These are phyloP conservation scores for Rostrohypoxylon terebratum DNA, from an alignment of 495 filamentous ascomycete genomes.

Conservation along the genomic window DNA sequence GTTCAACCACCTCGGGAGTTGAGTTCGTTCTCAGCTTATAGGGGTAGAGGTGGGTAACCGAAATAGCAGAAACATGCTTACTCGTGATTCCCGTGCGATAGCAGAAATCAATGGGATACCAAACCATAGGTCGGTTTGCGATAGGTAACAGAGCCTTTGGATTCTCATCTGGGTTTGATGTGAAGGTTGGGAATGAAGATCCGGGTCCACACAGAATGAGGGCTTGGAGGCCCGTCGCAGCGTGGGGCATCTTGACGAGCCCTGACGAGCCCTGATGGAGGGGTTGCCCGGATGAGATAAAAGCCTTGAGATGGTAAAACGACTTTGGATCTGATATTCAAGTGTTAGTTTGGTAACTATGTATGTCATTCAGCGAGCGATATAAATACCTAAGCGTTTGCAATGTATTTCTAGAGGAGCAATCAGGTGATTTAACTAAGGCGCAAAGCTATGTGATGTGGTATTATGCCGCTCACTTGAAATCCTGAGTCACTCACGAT, in stretches of 20 bases:
- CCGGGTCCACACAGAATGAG: slow-evolving; percentile 94
- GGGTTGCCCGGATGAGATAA: slow-evolving; percentile 22
- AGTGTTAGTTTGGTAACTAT: neutral
- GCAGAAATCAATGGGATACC: slow-evolving; percentile 92
- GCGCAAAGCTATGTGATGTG: neutral
- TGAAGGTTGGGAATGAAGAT: slow-evolving; percentile 90
- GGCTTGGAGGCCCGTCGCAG: slow-evolving; percentile 86
- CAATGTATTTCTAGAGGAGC: neutral
- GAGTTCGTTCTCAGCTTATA: neutral
- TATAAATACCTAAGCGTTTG: neutral
- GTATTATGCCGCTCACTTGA: slow-evolving; percentile 6
- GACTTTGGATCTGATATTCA: neutral
- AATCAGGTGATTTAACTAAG: neutral
- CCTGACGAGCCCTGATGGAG: slow-evolving; percentile 38
- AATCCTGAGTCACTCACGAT: slow-evolving; percentile 31
- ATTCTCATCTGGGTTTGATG: slow-evolving; percentile 85
- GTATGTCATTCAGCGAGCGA: neutral
- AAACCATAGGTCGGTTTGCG: slow-evolving; percentile 96
- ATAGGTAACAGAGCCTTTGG: slow-evolving; percentile 93
- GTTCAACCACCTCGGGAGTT: neutral
- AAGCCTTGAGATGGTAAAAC: neutral
- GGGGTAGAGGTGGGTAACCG: neutral
- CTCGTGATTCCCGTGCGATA: slow-evolving; percentile 85
- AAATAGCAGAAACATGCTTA: slow-evolving; percentile 52
- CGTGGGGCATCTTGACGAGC: slow-evolving; percentile 70